Evolutionary conservation across 2,329 filamentous ascomycete species (phyloP), one percentile per base, ranked within the genome.

Genomic region (Fusarium sp.): DNA sequence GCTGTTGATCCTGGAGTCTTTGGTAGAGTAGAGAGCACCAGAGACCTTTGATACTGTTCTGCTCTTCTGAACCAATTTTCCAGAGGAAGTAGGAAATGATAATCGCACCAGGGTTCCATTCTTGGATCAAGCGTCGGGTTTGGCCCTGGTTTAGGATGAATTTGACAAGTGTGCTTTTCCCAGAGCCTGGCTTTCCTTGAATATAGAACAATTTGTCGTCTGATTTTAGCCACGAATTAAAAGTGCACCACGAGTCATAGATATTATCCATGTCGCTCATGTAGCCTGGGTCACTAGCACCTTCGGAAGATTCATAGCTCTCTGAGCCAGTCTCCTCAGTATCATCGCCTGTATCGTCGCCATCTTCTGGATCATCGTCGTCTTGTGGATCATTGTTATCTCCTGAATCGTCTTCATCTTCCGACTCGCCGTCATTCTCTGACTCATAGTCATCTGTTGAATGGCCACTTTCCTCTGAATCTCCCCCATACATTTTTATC

Each of bases 401-500:
- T 14, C 9, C 23, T 15, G 11, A 0, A 4, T 4, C 16, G 18
- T 6, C 10, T 10, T 8, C n/a, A 18, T 42, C 19, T 4, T 25
- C 5, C 16, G 14, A 6, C 4, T 6, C 10, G 4, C 3, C 33
- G 3, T 49, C 19, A 5, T 19, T 18, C 4, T 19, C 14, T 23
- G 11, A 4, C 2, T 16, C 6, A 14, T 21, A 2, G 7, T 18
- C 18, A 15, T 14, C 10, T 23, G 9, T 7, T 25, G 18, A 14
- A 14, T 19, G 2, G 0, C 11, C 3, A 27, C 5, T 25, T 14
- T 10, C 18, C 0, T 46, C 35, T 7, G n/a, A 27, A 23, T 19
- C 4, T 1, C 8, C 3, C 1, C 1, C 0, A 21, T 19, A 23
- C 23, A 56, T 23, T 0, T 0, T 0, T 0, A 0, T 8, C 11